Evolutionary conservation across 2,329 filamentous ascomycete species (phyloP).

Genomic region (Colletotrichum chlorophyti): DNA sequence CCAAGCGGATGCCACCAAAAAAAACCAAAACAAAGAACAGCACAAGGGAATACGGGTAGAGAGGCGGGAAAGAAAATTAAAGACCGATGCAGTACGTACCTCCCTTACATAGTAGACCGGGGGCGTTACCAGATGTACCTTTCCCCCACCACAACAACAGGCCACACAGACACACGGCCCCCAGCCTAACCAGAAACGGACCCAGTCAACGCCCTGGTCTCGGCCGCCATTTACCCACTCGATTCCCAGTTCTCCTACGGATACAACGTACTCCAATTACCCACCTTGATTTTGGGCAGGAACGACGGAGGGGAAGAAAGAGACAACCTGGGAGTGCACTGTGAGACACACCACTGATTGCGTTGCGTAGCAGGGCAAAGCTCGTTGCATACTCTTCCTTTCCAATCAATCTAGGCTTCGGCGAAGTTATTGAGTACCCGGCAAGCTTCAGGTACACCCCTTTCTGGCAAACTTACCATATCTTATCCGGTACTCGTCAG

Average conservation of each 20-base stretch:
- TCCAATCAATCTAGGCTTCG: not conserved
- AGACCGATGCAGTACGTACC: not conserved
- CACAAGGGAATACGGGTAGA: too few species aligned
- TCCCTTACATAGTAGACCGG: too few species aligned
- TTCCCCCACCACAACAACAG: conserved; percentile 2
- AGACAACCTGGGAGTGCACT: not conserved
- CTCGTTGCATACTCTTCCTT: not conserved
- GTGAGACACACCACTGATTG: too few species aligned
- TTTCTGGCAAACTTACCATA: too few species aligned
- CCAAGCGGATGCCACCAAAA: too few species aligned
- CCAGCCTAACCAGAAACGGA: conserved; percentile 15
- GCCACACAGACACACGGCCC: conserved; percentile 21
- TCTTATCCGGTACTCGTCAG: too few species aligned
- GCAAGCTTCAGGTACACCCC: too few species aligned
- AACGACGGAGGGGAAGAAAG: not conserved
- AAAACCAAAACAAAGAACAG: too few species aligned
- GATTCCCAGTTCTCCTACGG: not conserved
- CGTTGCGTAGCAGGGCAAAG: too few species aligned
- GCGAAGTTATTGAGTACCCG: too few species aligned
- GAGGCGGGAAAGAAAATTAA: not conserved
- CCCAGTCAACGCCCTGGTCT: conserved; percentile 1
- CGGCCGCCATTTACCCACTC: not conserved
- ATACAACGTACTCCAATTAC: not conserved
- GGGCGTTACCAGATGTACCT: not conserved
- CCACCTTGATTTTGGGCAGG: conserved; percentile 1